Base-by-base conservation (phyloP, 768 basidiomycete species). In the Termitomyces sp. region DNA sequence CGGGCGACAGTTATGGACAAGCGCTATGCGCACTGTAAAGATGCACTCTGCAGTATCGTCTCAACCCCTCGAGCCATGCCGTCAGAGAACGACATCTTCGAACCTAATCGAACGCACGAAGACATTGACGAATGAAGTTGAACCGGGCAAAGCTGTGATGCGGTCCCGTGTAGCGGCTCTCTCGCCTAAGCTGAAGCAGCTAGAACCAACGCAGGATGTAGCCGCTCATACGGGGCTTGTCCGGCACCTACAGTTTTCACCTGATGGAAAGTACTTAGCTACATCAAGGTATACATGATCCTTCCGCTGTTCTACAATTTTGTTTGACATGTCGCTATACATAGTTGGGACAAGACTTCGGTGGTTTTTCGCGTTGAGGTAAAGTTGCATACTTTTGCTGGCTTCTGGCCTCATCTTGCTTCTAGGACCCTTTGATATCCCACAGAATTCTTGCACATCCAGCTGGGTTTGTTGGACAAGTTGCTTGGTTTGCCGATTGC, bases 301-400 rank as follows among this genome's bases (percentile, higher is more conserved):
- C 16, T 30, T 53, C 36, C 20, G 44, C 18, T 24, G 9, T 36
- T 9, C 2, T 32, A 52, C 4, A 22, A n/a, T 28, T 20, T 50
- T 55, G 48, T 13, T 35, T 63, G 20, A 60, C 35, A 22, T 26
- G 7, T 14, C 36, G 30, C n/a, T 53, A 12, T 43, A 26, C n/a
- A n/a, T n/a, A 86, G 86, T 64, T 90, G 87, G 87, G 87, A 88
- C 66, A 73, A 83, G 61, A 88, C 87, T 6, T 83, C 85, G 0
- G 75, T 83, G 10, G 82, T 88, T 43, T 88, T 87, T 72, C 79
- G 77, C 58, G 82, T 88, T 20, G 83, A 78, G 58, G 87, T 87
- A 64, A 58, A 32, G 8, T 33, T 38, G 47, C 42, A 12, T 40
- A 22, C 43, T 38, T 10, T n/a, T 54, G 33, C 30, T 14, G 22